These are phyloP conservation scores for Saccharum spontaneum DNA, from an alignment of 176 grass and related monocot species.

Conservation along the genomic window DNA sequence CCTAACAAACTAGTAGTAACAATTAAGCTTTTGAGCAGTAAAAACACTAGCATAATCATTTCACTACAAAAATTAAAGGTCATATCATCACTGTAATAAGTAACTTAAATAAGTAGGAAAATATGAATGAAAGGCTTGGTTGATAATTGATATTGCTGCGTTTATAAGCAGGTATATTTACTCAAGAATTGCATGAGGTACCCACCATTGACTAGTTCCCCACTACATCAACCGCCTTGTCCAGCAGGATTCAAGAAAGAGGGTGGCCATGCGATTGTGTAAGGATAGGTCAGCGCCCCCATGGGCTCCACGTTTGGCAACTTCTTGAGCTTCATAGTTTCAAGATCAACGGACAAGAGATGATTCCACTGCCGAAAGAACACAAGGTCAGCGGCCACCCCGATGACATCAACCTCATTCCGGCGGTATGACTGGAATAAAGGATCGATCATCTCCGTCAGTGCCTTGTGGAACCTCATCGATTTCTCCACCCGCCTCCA, in stretches of 20 bases:
- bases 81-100: not conserved
- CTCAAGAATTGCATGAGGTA: not conserved
- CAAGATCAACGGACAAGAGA: slow-evolving; percentile 38
- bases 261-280: slow-evolving; percentile 15
- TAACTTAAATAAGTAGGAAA: no score
- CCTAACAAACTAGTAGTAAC: not conserved
- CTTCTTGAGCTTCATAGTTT: slow-evolving; percentile 37
- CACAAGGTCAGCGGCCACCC: slow-evolving; percentile 35
- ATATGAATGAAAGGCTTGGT: no score
- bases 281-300: slow-evolving; percentile 4
- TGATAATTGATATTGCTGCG: no score
- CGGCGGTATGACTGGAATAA: not conserved
- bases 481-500: slow-evolving; percentile 43
- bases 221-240: slow-evolving; percentile 17
- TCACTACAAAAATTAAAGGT: not conserved
- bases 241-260: slow-evolving; percentile 27
- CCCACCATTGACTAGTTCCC: not conserved
- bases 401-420: not conserved
- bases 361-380: slow-evolving; percentile 25
- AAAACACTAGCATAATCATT: not conserved
- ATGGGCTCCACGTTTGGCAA: not conserved
- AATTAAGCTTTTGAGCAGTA: not conserved
- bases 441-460: not conserved
- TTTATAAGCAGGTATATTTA: not conserved
- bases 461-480: slow-evolving; percentile 28